Conservation (phyloP, 1,284 basidiomycete genomes). For the Trichosporon inkin region DNA sequence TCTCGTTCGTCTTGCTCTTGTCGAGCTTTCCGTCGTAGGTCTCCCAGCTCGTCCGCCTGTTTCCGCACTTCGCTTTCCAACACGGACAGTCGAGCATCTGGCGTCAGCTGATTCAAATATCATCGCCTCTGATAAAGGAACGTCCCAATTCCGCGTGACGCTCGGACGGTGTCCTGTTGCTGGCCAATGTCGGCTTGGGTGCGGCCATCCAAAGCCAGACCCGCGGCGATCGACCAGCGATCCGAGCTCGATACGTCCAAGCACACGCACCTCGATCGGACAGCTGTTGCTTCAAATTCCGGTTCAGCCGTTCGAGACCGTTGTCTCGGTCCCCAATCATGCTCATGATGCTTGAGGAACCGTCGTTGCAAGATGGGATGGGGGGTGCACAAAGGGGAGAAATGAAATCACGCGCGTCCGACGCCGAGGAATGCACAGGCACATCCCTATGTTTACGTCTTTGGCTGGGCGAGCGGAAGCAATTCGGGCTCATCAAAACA, state of each 20-base stretch:
- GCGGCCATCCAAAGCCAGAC: too few species aligned
- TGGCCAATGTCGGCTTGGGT: too few species aligned
- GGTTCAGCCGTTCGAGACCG: slow-evolving; percentile 41
- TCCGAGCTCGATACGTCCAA: neutral
- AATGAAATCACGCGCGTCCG: slow-evolving; percentile 7
- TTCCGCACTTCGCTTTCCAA: slow-evolving; percentile 5
- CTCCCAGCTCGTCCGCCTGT: neutral
- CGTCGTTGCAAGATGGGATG: neutral
- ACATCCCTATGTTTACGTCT: neutral
- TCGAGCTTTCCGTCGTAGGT: neutral
- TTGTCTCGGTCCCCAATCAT: slow-evolving; percentile 44
- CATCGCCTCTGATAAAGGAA: neutral
- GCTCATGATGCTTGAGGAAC: too few species aligned
- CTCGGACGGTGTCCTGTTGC: neutral
- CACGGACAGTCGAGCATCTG: neutral
- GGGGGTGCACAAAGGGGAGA: neutral
- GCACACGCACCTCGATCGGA: slow-evolving; percentile 38
- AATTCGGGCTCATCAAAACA: too few species aligned
- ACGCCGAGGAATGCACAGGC: neutral
- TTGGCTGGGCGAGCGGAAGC: neutral
- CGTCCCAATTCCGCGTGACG: neutral
- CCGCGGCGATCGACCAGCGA: too few species aligned
- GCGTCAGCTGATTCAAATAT: neutral
- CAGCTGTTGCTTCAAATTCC: slow-evolving; percentile 41
- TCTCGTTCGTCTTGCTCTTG: slow-evolving; percentile 8